phyloP scores from a whole-genome alignment of 1,284 basidiomycete genomes.

The Phellopilus nigrolimitatus region DNA sequence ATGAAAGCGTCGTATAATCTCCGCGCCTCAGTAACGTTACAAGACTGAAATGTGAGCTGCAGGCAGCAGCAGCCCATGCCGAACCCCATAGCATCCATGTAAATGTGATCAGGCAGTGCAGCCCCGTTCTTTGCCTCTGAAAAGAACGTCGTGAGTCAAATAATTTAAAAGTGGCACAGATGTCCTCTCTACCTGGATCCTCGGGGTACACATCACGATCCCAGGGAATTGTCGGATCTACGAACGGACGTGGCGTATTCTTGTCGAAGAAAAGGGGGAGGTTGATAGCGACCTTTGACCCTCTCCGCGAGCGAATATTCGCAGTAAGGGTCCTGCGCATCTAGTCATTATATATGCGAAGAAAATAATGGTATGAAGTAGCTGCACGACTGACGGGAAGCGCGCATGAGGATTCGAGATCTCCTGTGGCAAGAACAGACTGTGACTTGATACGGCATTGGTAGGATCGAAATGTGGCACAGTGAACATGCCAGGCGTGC shows the following conservation, averaged over 20 bases:
- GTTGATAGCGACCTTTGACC: conserved; percentile 94
- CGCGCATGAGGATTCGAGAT: conserved; percentile 96
- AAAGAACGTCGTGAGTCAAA: neutral
- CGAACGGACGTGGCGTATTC: conserved; percentile 83
- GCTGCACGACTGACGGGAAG: conserved; percentile 73
- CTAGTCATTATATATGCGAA: conserved; percentile 22
- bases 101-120: conserved; percentile 88
- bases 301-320: conserved; percentile 88
- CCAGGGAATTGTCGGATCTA: conserved; percentile 88
- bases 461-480: conserved; percentile 81
- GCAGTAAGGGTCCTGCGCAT: conserved; percentile 81
- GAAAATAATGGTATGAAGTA: conserved; percentile 16
- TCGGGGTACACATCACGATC: conserved; percentile 76
- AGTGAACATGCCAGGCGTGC: conserved; percentile 85
- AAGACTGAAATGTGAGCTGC: conserved; percentile 97
- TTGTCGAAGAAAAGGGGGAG: conserved; percentile 90
- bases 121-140: conserved; percentile 85
- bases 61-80: conserved; percentile 99
- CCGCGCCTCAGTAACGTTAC: conserved; percentile 87
- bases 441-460: conserved; percentile 78
- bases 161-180: neutral
- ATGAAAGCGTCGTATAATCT: conserved; percentile 93
- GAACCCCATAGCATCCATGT: conserved; percentile 99
- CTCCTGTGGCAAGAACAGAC: conserved; percentile 92
- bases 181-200: conserved; percentile 56